phyloP scores from a whole-genome alignment of 305 asterid genomes.

The Plantago coronopus region DNA sequence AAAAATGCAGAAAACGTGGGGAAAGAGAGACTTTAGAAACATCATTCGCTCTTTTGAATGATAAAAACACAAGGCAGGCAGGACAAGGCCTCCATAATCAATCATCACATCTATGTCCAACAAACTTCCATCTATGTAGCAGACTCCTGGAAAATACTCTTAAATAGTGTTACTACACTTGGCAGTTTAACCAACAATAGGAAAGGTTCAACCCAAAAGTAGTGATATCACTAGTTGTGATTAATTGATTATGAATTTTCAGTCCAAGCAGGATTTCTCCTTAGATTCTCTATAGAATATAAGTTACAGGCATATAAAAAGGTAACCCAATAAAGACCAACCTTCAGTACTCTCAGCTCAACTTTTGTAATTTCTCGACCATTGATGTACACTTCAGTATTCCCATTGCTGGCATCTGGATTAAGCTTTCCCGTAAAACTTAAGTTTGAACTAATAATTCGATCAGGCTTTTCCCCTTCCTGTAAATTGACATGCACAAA shows the following conservation, averaged over 20 bases:
- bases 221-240: neutral
- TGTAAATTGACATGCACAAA: constrained; percentile 28
- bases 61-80: neutral
- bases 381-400: constrained; percentile 85
- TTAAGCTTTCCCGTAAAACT: constrained; percentile 88
- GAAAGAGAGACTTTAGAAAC: neutral
- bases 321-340: constrained; percentile 24
- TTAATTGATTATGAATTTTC: neutral
- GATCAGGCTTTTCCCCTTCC: constrained; percentile 98
- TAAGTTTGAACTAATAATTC: constrained; percentile 78
- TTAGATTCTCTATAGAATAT: too few species aligned
- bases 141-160: too few species aligned
- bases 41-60: too few species aligned
- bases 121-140: neutral
- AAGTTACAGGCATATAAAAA: too few species aligned
- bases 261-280: neutral
- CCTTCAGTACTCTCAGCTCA: constrained; percentile 86
- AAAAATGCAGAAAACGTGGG: neutral
- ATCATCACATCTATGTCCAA: neutral
- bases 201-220: neutral
- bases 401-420: constrained; percentile 89
- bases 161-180: too few species aligned
- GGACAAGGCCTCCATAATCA: neutral
- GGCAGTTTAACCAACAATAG: neutral
- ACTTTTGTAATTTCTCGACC: constrained; percentile 93